These are phyloP conservation scores for Diaporthe sp. DNA, from an alignment of 2,329 filamentous ascomycete species.

Conservation along the genomic window DNA sequence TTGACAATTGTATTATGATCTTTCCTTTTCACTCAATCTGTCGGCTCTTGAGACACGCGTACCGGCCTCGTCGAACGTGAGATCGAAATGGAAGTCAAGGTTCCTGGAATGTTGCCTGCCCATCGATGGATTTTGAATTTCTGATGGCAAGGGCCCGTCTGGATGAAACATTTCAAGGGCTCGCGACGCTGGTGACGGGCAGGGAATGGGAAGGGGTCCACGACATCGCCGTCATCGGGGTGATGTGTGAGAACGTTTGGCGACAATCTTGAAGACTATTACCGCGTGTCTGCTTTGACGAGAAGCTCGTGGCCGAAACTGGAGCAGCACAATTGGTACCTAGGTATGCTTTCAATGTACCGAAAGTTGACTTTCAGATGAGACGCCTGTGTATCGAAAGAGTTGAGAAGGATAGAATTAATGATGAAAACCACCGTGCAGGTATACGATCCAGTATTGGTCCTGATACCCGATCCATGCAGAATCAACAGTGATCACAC, in stretches of 20 bases:
- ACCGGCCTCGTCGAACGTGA: background rate
- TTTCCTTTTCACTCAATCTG: background rate
- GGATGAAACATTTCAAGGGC: no score
- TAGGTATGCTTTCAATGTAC: background rate
- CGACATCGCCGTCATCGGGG: no score
- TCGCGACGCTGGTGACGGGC: no score
- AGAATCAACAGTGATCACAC: no score
- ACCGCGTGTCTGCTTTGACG: background rate
- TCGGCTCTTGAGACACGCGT: background rate
- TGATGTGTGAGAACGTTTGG: no score
- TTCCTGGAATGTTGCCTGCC: background rate
- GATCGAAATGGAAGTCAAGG: background rate
- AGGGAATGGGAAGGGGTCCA: no score
- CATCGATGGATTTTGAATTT: background rate
- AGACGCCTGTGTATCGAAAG: no score
- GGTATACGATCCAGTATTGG: no score
- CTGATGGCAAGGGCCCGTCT: background rate
- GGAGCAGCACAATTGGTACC: background rate
- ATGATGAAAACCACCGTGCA: no score
- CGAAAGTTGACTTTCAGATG: background rate
- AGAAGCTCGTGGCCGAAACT: background rate
- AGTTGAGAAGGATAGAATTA: background rate
- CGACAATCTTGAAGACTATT: no score
- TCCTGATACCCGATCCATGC: no score
- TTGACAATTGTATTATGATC: constrained; percentile 10